phyloP scores from a whole-genome alignment of 495 filamentous ascomycete species.

The Hypoxylon lenormandii region DNA sequence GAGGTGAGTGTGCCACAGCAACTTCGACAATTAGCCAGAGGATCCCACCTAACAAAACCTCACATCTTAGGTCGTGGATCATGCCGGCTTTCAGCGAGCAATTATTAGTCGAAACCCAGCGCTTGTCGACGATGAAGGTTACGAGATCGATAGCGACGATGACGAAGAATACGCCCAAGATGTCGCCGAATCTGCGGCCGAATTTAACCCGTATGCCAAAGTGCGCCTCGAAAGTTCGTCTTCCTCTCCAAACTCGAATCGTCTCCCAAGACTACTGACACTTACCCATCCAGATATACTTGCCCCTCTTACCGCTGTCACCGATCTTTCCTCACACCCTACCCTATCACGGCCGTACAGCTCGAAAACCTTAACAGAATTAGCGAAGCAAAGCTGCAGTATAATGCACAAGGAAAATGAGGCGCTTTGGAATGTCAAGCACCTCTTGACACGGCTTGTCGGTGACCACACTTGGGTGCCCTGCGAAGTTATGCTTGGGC shows the following conservation, averaged over 20 bases:
- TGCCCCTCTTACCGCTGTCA: slow-evolving; percentile 84
- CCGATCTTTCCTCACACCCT: slow-evolving; percentile 85
- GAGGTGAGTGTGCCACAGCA: slow-evolving; percentile 67
- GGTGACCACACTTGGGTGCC: slow-evolving; percentile 86
- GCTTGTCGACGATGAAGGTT: slow-evolving; percentile 87
- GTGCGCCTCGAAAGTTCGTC: slow-evolving; percentile 80
- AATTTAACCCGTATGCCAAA: slow-evolving; percentile 84
- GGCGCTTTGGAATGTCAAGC: slow-evolving; percentile 79
- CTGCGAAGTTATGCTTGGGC: slow-evolving; percentile 70
- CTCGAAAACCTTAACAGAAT: slow-evolving; percentile 81
- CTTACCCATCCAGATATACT: slow-evolving; percentile 72
- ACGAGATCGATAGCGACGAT: slow-evolving; percentile 83
- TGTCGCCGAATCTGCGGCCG: slow-evolving; percentile 74
- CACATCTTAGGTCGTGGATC: slow-evolving; percentile 74
- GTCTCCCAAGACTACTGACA: slow-evolving; percentile 39
- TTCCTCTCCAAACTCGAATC: slow-evolving; percentile 1
- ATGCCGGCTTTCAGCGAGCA: slow-evolving; percentile 83
- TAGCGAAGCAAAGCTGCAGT: slow-evolving; percentile 73
- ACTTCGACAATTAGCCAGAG: slow-evolving; percentile 7
- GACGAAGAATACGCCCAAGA: slow-evolving; percentile 74
- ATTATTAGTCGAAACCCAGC: slow-evolving; percentile 81
- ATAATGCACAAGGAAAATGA: slow-evolving; percentile 82
- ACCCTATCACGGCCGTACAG: slow-evolving; percentile 84
- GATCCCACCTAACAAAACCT: slow-evolving; percentile 10
- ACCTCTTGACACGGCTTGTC: slow-evolving; percentile 78